These are phyloP conservation scores for Plasmodium gonderi DNA, from an alignment of 169 alveolate species.

Conservation along the genomic window DNA sequence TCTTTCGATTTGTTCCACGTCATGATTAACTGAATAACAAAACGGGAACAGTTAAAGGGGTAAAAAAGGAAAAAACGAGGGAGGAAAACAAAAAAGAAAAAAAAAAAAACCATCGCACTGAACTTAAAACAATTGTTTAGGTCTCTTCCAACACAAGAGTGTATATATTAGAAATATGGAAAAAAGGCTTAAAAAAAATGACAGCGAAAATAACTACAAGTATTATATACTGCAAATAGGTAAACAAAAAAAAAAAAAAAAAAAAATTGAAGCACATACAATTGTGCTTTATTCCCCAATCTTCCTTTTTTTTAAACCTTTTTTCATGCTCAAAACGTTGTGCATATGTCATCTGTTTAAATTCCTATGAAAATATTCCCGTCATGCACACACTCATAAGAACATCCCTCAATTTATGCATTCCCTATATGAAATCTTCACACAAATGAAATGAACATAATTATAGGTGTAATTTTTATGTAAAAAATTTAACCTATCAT, in stretches of 20 bases:
- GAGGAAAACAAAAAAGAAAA: not conserved
- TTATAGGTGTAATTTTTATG: too few species aligned
- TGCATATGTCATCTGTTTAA: not conserved
- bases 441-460: too few species aligned
- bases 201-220: constrained; percentile 65
- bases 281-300: not conserved
- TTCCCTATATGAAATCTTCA: too few species aligned
- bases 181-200: constrained; percentile 25
- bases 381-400: too few species aligned
- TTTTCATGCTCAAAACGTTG: not conserved
- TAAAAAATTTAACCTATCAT: not conserved
- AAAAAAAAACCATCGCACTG: not conserved
- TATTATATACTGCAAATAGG: constrained; percentile 61
- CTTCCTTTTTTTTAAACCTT: not conserved
- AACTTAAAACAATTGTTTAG: not conserved
- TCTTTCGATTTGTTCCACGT: not conserved
- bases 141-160: not conserved
- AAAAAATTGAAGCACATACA: not conserved
- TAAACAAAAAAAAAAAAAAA: not conserved
- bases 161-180: constrained; percentile 16
- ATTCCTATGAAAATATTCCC: not conserved
- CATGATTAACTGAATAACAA: not conserved
- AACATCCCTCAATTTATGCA: too few species aligned
- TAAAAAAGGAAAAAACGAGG: not conserved
- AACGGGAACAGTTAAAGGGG: not conserved